These are phyloP conservation scores for Ustilago curta DNA, from an alignment of 1,284 basidiomycete genomes.

Conservation along the genomic window DNA sequence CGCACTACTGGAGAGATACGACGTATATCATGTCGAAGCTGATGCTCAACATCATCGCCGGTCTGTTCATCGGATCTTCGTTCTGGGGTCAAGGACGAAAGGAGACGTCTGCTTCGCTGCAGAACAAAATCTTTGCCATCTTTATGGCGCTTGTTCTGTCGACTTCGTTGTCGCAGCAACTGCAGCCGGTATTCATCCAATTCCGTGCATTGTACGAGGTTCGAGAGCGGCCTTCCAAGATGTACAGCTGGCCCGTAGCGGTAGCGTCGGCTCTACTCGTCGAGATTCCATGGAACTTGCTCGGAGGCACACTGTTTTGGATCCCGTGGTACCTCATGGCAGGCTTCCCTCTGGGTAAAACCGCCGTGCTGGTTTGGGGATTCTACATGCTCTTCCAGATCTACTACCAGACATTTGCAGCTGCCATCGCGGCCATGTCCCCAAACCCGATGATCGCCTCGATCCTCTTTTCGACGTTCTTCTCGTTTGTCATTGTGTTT, in stretches of 20 bases:
- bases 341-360: slow-evolving; percentile 38
- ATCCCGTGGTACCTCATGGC: slow-evolving; percentile 61
- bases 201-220: slow-evolving; percentile 77
- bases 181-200: slow-evolving; percentile 71
- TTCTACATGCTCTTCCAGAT: slow-evolving; percentile 61
- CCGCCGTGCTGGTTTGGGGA: slow-evolving; percentile 51
- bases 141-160: slow-evolving; percentile 70
- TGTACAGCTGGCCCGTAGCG: slow-evolving; percentile 85
- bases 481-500: slow-evolving; percentile 77
- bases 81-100: slow-evolving; percentile 60
- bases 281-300: slow-evolving; percentile 66
- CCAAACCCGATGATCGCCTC: slow-evolving; percentile 77
- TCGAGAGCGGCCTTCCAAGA: slow-evolving; percentile 79
- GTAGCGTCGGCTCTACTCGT: slow-evolving; percentile 70
- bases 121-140: slow-evolving; percentile 81
- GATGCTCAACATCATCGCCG: slow-evolving; percentile 72
- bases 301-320: slow-evolving; percentile 64
- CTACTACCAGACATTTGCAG: slow-evolving; percentile 75
- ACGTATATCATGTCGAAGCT: slow-evolving; percentile 59
- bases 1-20: slow-evolving; percentile 67
- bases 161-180: slow-evolving; percentile 64
- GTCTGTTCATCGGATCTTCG: slow-evolving; percentile 75
- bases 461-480: slow-evolving; percentile 76
- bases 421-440: slow-evolving; percentile 77
- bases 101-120: slow-evolving; percentile 66